Conservation (phyloP, 2,329 filamentous ascomycete genomes). For the Xylariaceae sp. region DNA sequence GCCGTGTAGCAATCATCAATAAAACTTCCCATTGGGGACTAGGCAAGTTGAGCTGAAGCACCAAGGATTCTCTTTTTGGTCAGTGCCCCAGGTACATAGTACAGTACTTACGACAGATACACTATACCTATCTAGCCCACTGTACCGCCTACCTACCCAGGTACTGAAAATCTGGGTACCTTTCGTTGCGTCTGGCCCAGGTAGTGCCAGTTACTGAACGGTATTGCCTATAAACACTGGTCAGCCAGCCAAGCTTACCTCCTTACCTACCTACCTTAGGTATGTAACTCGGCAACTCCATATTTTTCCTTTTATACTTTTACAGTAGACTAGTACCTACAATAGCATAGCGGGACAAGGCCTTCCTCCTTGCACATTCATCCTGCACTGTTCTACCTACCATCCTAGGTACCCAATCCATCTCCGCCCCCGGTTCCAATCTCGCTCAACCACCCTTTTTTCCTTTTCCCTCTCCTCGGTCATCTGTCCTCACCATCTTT, state of each 20-base stretch:
- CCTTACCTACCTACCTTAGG: no score
- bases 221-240: no score
- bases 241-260: no score
- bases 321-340: conserved; percentile 13
- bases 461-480: conserved; percentile 38
- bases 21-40: conserved; percentile 21
- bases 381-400: conserved; percentile 29
- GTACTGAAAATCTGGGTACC: no score
- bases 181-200: no score
- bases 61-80: conserved; percentile 20
- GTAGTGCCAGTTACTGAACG: no score
- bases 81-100: conserved; percentile 8
- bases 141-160: background rate
- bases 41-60: conserved; percentile 20
- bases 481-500: conserved; percentile 35
- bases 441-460: conserved; percentile 43
- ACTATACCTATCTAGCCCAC: background rate
- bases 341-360: conserved; percentile 17
- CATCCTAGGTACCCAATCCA: no score
- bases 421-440: conserved; percentile 41
- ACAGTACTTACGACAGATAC: background rate
- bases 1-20: background rate
- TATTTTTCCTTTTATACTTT: no score
- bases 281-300: conserved; percentile 15
- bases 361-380: conserved; percentile 16